Base-by-base conservation (phyloP, 495 filamentous ascomycete genomes). In the Schizothecium vesticola region DNA sequence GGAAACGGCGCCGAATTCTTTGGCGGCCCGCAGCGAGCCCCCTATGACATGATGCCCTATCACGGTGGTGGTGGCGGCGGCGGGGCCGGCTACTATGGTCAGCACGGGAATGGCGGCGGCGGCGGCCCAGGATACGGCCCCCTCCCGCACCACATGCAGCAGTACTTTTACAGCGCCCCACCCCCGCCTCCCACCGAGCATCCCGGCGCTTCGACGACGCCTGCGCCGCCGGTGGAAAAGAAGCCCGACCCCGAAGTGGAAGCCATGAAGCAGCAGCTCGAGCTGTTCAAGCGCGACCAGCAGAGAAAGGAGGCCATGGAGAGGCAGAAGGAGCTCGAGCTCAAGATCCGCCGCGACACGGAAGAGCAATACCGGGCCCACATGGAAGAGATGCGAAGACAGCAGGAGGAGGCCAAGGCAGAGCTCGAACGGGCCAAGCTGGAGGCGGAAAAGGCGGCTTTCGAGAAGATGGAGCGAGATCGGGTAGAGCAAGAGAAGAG, bases 21-120 rank as follows among this genome's bases (percentile, higher is more conserved):
- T 61, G 75, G 72, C 13, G 76, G 78, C 4, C 77, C 71, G 13
- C 76, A 73, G 21, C 62, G 72, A 31, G 69, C 75, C 29, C 74
- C 70, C 25, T 79, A 80, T 67, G 81, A 83, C 59, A 79, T 84
- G 81, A 82, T 82, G 76, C 80, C 81, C 3, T 84, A 84, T 68
- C 75, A 77, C 26, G 67, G 60, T 7, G 70, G 67, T 23, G 79
- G 72, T 61, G 78, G 72, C 55, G 66, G 69, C 25, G 74, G 69
- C 43, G 71, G 69, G 2, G 57, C 56, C 26, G 56, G 22, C 21
- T 60, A 51, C 43, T 51, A 51, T 51, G 43, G 43, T 21, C 60
- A 43, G 25, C 67, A 63, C 9, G 55, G 64, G 13, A 73, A 64
- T 31, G 67, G 70, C 22, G 70, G 65, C 23, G 77, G 72, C 61